These are phyloP conservation scores for Komagataella pseudopastoris DNA, from an alignment of 805 yeast genomes.

Conservation along the genomic window DNA sequence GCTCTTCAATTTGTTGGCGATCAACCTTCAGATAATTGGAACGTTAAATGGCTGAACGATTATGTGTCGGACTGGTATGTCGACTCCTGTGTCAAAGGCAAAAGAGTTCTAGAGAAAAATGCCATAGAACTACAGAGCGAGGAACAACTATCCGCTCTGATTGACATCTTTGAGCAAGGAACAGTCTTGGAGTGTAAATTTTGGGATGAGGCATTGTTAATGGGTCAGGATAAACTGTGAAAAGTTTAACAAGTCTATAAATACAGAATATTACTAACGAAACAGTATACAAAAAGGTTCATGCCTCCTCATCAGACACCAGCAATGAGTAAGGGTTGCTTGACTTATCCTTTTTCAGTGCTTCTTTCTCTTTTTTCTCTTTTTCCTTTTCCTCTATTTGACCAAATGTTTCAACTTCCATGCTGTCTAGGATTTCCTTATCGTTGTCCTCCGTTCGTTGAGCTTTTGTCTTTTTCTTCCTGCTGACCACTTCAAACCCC, in stretches of 20 bases:
- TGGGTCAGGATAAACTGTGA: background rate
- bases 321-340: background rate
- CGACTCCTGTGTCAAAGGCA: slow-evolving; percentile 39
- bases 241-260: background rate
- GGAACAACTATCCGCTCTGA: slow-evolving; percentile 32
- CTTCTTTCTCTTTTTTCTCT: background rate
- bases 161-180: slow-evolving; percentile 46
- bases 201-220: slow-evolving; percentile 29
- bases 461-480: background rate
- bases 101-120: slow-evolving; percentile 28
- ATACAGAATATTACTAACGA: background rate
- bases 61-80: slow-evolving; percentile 47
- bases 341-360: background rate
- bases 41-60: slow-evolving; percentile 43
- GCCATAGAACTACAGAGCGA: slow-evolving; percentile 21
- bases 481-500: slow-evolving; percentile 18
- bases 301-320: background rate
- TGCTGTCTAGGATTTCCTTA: background rate
- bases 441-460: background rate
- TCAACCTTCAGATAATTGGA: slow-evolving; percentile 14
- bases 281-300: background rate
- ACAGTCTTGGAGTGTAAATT: slow-evolving; percentile 49
- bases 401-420: background rate
- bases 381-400: background rate
- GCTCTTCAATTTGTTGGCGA: slow-evolving; percentile 13